Percentiles rank a stretch among this genome's conserved stretches.
Conservation (phyloP, 2,329 filamentous ascomycete species). For the Fusarium sp. region DNA sequence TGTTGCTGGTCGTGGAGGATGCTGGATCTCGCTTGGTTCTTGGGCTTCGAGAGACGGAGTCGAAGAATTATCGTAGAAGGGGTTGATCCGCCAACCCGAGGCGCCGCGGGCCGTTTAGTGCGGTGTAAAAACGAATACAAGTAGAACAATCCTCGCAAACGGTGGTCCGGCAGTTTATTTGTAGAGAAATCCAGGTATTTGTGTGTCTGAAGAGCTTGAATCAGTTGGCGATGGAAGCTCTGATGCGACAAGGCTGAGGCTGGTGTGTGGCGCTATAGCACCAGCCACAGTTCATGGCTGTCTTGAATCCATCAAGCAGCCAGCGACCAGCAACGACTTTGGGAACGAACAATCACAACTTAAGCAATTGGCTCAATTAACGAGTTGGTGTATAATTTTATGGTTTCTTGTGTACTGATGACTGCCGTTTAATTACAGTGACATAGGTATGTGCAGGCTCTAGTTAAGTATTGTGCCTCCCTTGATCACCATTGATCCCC, state of each 20-base stretch:
- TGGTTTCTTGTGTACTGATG: neutral
- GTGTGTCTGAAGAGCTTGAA: neutral
- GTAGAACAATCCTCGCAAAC: neutral
- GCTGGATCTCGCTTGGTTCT: neutral
- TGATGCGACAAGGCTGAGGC: constrained; percentile 31
- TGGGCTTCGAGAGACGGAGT: neutral
- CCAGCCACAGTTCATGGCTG: constrained; percentile 21
- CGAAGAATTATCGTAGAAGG: neutral
- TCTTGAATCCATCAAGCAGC: neutral
- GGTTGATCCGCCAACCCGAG: too few relatives aligned
- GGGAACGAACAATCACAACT: neutral
- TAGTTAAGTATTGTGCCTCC: neutral
- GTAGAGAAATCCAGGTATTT: neutral
- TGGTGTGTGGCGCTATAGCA: constrained; percentile 6
- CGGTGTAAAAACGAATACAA: fast-evolving
- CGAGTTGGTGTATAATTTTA: neutral
- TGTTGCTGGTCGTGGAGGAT: neutral
- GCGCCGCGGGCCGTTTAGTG: neutral
- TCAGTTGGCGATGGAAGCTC: constrained; percentile 5
- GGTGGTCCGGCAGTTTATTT: neutral
- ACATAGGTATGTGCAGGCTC: neutral
- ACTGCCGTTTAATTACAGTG: neutral
- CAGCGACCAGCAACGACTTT: neutral
- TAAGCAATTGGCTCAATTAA: neutral
- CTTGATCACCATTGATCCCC: neutral